A percentile compares a stretch with the other conserved stretches of the same genome.
phyloP scores from a whole-genome alignment of 139 green algal genomes.

The Chlorella ohadii region DNA sequence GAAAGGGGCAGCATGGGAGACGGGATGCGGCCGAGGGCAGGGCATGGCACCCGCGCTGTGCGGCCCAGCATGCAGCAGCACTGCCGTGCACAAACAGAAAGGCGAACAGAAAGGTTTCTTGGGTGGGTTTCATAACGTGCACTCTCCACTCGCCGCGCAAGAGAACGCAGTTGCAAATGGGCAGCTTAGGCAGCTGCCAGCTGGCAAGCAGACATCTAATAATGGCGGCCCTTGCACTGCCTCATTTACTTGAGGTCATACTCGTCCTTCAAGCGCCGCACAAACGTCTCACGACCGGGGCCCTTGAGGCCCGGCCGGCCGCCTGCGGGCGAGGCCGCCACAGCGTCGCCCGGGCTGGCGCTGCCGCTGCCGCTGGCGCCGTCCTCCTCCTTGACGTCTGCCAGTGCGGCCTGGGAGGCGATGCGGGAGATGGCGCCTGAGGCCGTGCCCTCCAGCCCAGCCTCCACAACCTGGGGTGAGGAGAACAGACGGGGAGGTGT shows the following conservation, averaged over 20 bases:
- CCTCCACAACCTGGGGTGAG: background rate
- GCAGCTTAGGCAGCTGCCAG: no score
- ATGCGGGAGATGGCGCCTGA: background rate
- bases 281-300: slow-evolving; percentile 37
- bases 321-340: background rate
- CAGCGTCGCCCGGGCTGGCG: background rate
- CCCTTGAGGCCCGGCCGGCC: background rate
- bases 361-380: background rate
- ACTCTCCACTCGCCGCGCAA: no score
- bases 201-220: no score
- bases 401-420: background rate
- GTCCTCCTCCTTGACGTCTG: background rate
- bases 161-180: no score
- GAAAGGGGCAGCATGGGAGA: no score
- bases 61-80: no score
- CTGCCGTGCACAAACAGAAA: no score
- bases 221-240: no score
- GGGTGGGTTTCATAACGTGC: no score
- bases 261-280: slow-evolving; percentile 10
- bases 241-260: slow-evolving; percentile 33
- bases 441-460: background rate
- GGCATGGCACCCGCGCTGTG: no score
- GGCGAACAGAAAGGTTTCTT: no score
- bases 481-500: background rate
- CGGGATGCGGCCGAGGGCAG: no score